Evolutionary conservation across 2,329 filamentous ascomycete species (phyloP), one percentile per base, ranked within the genome.

Genomic region (Colletotrichum chlorophyti): DNA sequence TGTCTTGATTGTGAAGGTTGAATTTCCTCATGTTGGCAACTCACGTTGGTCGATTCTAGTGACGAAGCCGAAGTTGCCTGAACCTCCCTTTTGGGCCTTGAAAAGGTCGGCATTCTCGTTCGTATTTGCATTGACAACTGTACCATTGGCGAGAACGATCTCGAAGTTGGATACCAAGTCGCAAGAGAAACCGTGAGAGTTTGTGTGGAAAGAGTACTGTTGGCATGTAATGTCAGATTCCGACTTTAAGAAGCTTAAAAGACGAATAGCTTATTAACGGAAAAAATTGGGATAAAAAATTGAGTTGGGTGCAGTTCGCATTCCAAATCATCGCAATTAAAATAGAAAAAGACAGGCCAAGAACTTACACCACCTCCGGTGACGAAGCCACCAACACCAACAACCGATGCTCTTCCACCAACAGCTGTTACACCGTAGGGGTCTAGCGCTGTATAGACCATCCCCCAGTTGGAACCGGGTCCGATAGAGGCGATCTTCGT

Each of bases 71-170:
- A 79, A 74, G 65, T 81, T 82, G 38, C 72, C 74, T 4, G 72
- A 72, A n/a, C 80, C 79, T 6, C 79, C 80, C 52, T 78, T 76
- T 2, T 81, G 68, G 0, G 78, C 79, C 52, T 72, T 73, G 66
- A 70, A 81, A 1, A 82, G 70, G 34, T 80, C 77, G 0, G 65
- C 10, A 48, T 81, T 71, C 7, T 70, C 53, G 0, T 66, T 42
- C 0, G 62, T 62, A 43, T 74, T 79, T 12, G 74, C 78, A 6
- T 76, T 74, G 23, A 80, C 66, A 15, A 81, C 70, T 1, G 60
- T 51, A 5, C 79, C 78, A 41, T 72, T 65, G 0, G 72, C 71
- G 1, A 79, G 71, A 3, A 82, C 78, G 24, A 82, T 70, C 52
- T 79, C 71, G 31, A 71, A 78, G 51, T 73, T 76, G 17, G 64